Percentiles rank a stretch among this genome's conserved stretches.
Evolutionary conservation across 169 alveolate species (phyloP).

Genomic region (Eimeria brunetti): DNA sequence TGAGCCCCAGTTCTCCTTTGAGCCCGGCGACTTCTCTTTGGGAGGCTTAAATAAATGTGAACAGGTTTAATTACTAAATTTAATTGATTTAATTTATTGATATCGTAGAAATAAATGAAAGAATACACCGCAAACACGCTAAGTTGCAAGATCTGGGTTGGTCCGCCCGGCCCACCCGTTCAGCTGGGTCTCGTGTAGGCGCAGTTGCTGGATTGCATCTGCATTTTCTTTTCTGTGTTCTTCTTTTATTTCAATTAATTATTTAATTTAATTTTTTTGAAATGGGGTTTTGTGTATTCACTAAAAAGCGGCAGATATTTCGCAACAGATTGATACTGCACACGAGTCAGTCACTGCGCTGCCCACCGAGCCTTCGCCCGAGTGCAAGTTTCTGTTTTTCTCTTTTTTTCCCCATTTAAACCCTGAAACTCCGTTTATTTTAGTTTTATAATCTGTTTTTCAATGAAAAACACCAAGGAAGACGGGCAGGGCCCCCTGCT

Average conservation of each 20-base stretch:
- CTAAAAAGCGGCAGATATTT: background rate
- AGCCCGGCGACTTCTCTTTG: too few relatives aligned
- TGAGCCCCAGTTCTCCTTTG: too few relatives aligned
- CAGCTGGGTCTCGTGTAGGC: slow-evolving; percentile 27
- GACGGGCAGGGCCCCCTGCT: background rate
- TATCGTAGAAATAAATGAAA: background rate
- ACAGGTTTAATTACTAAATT: background rate
- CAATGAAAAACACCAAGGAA: background rate
- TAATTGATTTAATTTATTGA: background rate
- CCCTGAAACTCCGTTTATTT: background rate
- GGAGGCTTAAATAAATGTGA: too few relatives aligned
- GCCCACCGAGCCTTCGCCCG: background rate
- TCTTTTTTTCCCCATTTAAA: background rate
- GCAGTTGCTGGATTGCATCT: background rate
- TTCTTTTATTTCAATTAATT: background rate
- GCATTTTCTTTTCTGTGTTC: background rate
- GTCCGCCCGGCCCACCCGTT: slow-evolving; percentile 27
- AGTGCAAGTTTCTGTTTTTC: background rate
- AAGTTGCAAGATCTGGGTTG: background rate
- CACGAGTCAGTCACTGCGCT: background rate
- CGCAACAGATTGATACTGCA: background rate
- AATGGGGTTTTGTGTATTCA: background rate
- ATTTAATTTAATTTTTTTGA: background rate
- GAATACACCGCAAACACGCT: background rate
- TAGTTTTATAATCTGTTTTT: background rate